Evolutionary conservation across 2,329 filamentous ascomycete species (phyloP), one percentile per base, ranked within the genome.

Genomic region (Neonectria punicea): DNA sequence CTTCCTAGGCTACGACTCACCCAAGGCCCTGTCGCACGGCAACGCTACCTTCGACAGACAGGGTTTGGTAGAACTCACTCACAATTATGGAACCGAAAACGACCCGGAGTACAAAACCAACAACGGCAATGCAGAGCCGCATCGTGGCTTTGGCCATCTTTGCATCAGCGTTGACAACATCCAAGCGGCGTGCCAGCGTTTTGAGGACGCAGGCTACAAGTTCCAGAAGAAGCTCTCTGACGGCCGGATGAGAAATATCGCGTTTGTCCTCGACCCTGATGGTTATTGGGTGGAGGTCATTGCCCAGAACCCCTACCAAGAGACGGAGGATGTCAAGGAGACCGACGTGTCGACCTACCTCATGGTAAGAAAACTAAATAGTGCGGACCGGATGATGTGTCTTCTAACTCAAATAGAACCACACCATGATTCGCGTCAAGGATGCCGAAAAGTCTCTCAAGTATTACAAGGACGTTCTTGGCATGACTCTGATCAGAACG

Each of bases 221-320:
- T 99, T 98, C 82, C 93, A 98, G 85, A 98, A 98, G 89, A 97
- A 93, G 82, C 84, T 98, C 62, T 89, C 89, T 0, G 95, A 98
- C 70, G 96, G 96, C 2, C 87, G 91, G 62, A 97, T 97, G 93
- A 87, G 86, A 75, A 82, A 92, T 75, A 97, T 98, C 75, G 96
- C 95, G 1, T 98, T 98, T 77, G 94, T 86, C 2, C 87, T 97
- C 59, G 94, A 97, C 73, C 94, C 94, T 0, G 93, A 97, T 79
- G 91, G 89, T 39, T 95, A 95, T 79, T 94, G 93, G 92, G 91
- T 96, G 4, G 93, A 96, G 80, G 85, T 97, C 50, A 89, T 97
- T 72, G 90, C 91, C 10, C 90, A 92, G 78, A 92, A 92, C 75
- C 82, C 79, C 74, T 47, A 93, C 5, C 90, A 93, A 68, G 86